Base-by-base conservation (phyloP, 345 rosid species). In the Tarenaya hassleriana region DNA sequence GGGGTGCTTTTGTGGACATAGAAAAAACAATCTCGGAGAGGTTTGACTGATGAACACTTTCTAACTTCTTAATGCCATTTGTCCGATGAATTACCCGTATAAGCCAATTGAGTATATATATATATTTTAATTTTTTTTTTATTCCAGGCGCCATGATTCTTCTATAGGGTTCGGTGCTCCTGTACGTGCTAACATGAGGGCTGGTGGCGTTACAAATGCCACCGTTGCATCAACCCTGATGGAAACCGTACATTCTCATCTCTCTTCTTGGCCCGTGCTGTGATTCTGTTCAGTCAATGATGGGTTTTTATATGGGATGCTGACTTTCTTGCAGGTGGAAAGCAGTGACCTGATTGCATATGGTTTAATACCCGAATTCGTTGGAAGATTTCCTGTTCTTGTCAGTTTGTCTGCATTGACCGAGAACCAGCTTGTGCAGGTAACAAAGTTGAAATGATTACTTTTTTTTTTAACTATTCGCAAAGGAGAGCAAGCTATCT, bases 21-120 rank as follows among this genome's bases (percentile, higher is more conserved):
- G 99, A 94, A 78, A 94, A 94, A 74, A 94, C 97, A 4, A 88
- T 94, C 52, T 94, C 99, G 2, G 99, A 94, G 75, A 88, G 97
- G 99, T 94, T 43, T 41, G 60, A 14, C 56, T 21, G 15, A 11
- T 53, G 31, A 68, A 31, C 41, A 44, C 1, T 17, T 7, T 41
- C n/a, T 34, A n/a, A n/a, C 39, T 40, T 46, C 33, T 7, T 12
- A 8, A 4, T 21, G 40, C 6, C 41, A 18, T 45, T 16, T 19
- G 1, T 21, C 9, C 10, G 7, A 46, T n/a, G 34, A 29, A 47
- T 8, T 11, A 24, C 50, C 34, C 21, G 47, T 11, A 48, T 8
- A 64, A 37, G 34, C 39, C n/a, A 45, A 21, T 39, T 60, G 34
- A 60, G 17, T 68, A 17, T 24, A 24, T 24, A 2, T 24, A 5